Conservation (phyloP, 169 alveolate genomes). For the Eimeria praecox region DNA sequence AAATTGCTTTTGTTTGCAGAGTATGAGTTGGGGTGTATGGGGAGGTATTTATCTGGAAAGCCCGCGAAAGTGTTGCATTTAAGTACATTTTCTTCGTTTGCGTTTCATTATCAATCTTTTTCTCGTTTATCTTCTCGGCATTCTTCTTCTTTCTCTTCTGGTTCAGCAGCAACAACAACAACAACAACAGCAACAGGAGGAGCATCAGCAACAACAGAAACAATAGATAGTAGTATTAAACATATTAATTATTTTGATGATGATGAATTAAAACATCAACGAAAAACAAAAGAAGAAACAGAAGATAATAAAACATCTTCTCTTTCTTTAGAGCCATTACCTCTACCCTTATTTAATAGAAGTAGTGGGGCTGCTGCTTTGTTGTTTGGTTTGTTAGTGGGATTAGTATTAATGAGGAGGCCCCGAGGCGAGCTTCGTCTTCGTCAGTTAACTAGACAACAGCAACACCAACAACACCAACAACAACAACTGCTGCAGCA, state of each 20-base stretch:
- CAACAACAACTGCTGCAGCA: background rate
- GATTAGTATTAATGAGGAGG: background rate
- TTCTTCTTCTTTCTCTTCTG: background rate
- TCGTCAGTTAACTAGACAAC: no score
- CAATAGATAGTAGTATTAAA: no score
- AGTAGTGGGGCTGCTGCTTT: constrained; percentile 18
- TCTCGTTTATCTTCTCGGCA: background rate
- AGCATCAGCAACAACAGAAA: background rate
- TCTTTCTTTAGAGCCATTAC: no score
- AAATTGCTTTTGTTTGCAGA: background rate
- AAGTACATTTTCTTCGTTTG: background rate
- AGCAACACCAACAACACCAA: background rate
- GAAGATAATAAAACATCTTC: no score
- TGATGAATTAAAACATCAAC: no score
- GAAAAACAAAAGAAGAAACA: no score
- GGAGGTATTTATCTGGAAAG: background rate
- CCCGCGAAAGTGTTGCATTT: background rate
- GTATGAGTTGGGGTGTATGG: background rate
- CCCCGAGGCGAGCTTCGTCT: background rate
- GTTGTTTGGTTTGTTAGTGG: background rate
- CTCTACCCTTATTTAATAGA: background rate
- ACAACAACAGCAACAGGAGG: constrained; percentile 3
- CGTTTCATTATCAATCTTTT: background rate
- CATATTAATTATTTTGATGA: no score
- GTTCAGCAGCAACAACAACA: background rate